These are phyloP conservation scores for Salisapilia sapeloensis DNA, from an alignment of 352 stramenopile genomes.

Conservation along the genomic window DNA sequence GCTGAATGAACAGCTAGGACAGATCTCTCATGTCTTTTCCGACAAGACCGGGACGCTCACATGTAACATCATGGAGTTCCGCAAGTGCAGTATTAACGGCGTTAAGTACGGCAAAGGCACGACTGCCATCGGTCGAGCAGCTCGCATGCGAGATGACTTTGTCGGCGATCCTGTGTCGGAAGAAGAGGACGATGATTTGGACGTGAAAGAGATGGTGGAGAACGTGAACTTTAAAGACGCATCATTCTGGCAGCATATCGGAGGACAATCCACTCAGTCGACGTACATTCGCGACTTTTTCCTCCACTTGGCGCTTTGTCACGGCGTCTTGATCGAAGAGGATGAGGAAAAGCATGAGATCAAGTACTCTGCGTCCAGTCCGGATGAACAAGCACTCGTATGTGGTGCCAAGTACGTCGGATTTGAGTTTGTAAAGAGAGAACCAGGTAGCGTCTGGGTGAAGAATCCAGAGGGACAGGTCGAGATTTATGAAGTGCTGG, in stretches of 20 bases:
- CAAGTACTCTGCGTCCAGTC: slow-evolving; percentile 82
- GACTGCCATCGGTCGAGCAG: slow-evolving; percentile 61
- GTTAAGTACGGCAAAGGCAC: slow-evolving; percentile 71
- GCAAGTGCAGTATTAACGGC: slow-evolving; percentile 73
- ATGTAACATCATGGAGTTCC: slow-evolving; percentile 84
- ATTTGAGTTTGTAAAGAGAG: slow-evolving; percentile 60
- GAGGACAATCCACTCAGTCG: slow-evolving; percentile 12
- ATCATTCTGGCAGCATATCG: slow-evolving; percentile 34
- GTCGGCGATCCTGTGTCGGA: slow-evolving; percentile 20
- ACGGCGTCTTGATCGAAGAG: slow-evolving; percentile 94
- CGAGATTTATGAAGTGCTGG: slow-evolving; percentile 81
- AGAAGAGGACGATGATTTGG: slow-evolving; percentile 19
- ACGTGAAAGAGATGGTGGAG: slow-evolving; percentile 6
- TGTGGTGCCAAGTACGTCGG: slow-evolving; percentile 77
- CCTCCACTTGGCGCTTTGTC: slow-evolving; percentile 76
- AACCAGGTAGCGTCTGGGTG: slow-evolving; percentile 45
- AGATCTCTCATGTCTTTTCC: slow-evolving; percentile 97
- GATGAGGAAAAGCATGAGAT: slow-evolving; percentile 22
- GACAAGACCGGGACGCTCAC: slow-evolving; percentile 80
- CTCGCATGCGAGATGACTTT: slow-evolving; percentile 43
- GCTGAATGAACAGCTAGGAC: slow-evolving; percentile 74
- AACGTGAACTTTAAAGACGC: slow-evolving; percentile 77
- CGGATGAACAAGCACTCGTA: slow-evolving; percentile 73
- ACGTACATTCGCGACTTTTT: slow-evolving; percentile 72
- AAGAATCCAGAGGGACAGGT: slow-evolving; percentile 34